Conservation (phyloP, 306 rosid species). For the Fagus crenata region DNA sequence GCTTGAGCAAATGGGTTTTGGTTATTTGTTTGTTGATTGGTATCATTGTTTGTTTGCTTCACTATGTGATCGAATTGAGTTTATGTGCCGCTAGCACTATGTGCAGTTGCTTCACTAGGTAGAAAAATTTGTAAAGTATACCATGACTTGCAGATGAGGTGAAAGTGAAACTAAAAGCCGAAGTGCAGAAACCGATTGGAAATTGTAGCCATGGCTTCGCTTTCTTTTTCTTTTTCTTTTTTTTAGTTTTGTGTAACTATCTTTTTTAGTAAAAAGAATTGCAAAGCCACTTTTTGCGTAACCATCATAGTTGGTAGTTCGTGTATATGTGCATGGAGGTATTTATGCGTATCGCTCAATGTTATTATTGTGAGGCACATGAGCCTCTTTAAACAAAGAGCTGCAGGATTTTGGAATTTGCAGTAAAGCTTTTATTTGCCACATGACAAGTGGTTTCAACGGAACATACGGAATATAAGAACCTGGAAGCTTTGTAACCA, state of each 20-base stretch:
- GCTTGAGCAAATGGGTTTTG: constrained; percentile 34
- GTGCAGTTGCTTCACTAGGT: constrained; percentile 7
- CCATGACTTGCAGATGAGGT: constrained; percentile 9
- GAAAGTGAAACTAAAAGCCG: neutral
- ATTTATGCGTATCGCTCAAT: neutral
- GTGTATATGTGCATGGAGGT: neutral
- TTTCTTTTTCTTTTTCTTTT: neutral
- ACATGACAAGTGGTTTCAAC: too few relatives aligned
- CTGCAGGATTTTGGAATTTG: too few relatives aligned
- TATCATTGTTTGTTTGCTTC: constrained; percentile 32
- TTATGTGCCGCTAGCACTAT: too few relatives aligned
- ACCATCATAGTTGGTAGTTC: neutral
- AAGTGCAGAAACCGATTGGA: neutral
- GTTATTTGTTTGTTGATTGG: constrained; percentile 6
- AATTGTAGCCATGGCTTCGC: neutral
- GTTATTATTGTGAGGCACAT: neutral
- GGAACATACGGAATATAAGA: too few relatives aligned
- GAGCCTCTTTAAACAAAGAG: neutral
- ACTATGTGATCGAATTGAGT: constrained; percentile 7
- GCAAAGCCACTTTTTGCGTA: neutral
- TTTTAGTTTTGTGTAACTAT: neutral
- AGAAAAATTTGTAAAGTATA: constrained; percentile 19
- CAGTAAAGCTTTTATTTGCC: too few relatives aligned
- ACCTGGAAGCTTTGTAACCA: too few relatives aligned
- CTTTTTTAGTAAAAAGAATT: neutral